A percentile compares a stretch with the other conserved stretches of the same genome.
phyloP scores from a whole-genome alignment of 495 filamentous ascomycete species.

The Penicillium simplicissimum region DNA sequence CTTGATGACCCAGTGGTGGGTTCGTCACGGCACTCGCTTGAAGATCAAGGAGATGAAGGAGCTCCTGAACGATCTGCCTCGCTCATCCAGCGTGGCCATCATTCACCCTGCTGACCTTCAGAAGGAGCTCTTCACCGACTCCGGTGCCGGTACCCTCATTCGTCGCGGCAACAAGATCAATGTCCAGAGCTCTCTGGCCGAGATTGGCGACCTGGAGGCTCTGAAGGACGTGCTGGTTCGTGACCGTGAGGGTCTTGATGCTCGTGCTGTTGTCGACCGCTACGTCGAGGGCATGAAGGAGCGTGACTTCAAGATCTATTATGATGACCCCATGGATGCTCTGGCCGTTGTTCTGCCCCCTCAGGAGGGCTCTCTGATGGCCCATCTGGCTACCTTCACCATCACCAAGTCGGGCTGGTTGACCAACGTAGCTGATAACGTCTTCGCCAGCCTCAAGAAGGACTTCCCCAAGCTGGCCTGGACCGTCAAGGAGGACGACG shows the following conservation, averaged over 20 bases:
- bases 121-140: conserved; percentile 95
- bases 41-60: conserved; percentile 99
- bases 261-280: conserved; percentile 78
- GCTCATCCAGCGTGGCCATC: conserved; percentile 94
- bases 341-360: conserved; percentile 89
- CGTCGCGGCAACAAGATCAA: conserved; percentile 89
- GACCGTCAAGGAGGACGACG: conserved; percentile 96
- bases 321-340: conserved; percentile 94
- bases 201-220: conserved; percentile 75
- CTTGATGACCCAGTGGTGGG: conserved; percentile 95
- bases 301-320: conserved; percentile 88
- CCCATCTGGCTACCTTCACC: conserved; percentile 89
- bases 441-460: conserved; percentile 90
- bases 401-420: conserved; percentile 96
- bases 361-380: conserved; percentile 50
- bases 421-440: conserved; percentile 95
- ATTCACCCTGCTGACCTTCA: conserved; percentile 94
- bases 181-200: conserved; percentile 67
- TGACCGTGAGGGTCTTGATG: conserved; percentile 83
- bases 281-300: conserved; percentile 77
- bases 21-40: conserved; percentile 88
- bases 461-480: conserved; percentile 89
- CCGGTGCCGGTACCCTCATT: conserved; percentile 92
- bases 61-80: conserved; percentile 79
- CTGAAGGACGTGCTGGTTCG: conserved; percentile 83